Base-by-base conservation (phyloP, 1,284 basidiomycete genomes). In the Marasmius tenuissimus region DNA sequence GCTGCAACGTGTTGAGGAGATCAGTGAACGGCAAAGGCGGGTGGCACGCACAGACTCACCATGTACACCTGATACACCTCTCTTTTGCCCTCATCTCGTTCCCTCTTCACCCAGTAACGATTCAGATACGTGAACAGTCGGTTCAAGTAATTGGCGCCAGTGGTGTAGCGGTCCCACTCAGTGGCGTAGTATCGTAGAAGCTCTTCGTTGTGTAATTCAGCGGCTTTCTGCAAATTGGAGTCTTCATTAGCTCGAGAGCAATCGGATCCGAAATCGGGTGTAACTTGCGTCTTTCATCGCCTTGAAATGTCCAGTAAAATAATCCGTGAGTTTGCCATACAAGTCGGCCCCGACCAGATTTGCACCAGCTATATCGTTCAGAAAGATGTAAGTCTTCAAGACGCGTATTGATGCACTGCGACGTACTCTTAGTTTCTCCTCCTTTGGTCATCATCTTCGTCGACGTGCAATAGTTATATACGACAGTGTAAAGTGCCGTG, bases 51-150 rank as follows among this genome's bases (percentile, higher is more conserved):
- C n/a, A 48, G n/a, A 82, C 92, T 71, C 72, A 97, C 95, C 35
- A 96, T 99, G 77, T 98, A 99, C 33, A 99, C 94, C 4, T 89
- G 89, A 76, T 97, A 98, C 47, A 98, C 92, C 57, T 92, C 91
- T 77, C 96, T 98, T 71, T 95, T 87, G 4, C 97, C 97, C 74
- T 99, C 97, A 70, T 99, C 97, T 73, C 97, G 91, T 75, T 99
- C 96, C 51, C 97, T 88, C 79, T 97, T 98, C 55, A 99, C 96
- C 97, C 97, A 99, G 77, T 98, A 95, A 62, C 97, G 93, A 75
- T 99, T 98, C 63, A 98, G 87, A 77, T 98, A 98, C 20, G 94
- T 92, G 81, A 98, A 98, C 48, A 99, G 79, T 63, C 96, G 89
- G 72, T 97, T 96, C 71, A 99, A 91, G 74, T 96, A 98, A 75